Evolutionary conservation across 768 basidiomycete species (phyloP), one percentile per base, ranked within the genome.

Genomic region (Boletus tomentosulus): DNA sequence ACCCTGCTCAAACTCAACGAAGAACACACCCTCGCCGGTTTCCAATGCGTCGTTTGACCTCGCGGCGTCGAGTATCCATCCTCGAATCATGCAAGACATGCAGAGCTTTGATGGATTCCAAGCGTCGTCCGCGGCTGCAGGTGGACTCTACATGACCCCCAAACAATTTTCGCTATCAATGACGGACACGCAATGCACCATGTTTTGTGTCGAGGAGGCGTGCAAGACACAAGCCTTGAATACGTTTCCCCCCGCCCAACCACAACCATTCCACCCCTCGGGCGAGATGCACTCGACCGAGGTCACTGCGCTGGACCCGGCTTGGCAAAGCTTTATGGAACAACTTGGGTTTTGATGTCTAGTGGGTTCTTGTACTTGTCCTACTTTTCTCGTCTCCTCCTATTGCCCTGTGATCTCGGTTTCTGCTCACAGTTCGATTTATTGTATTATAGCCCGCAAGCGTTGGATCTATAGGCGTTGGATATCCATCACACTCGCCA

Each of bases 291-390:
- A 39, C 11, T 33, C 51, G 13, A 7, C 25, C 8, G 60, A 60
- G 38, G 60, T 73, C 13, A 74, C 75, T 1, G 72, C 75, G 30
- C 59, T 86, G 50, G 83, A 87, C 62, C 70, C 83, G 16, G 78
- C 82, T 1, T 88, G 85, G 85, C 79, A 82, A 63, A 78, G 74
- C 56, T 83, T 88, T 42, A 80, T 85, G 42, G 83, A 86, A 64
- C 86, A 87, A 58, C 72, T 88, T 42, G 86, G 86, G 3, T 78
- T 78, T 55, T 75, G 54, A 66, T 42, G 8, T 30, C 8, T n/a
- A 35, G 15, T 38, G 19, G 19, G 19, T 19, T 19, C 37, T 38
- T 38, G 37, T 37, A 5, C 15, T 4, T 13, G 35, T 34, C 34
- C 10, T 30, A 9, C 30, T 34, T 13, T 34, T 34, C 12, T 34